Evolutionary conservation across 371 early-diverging fungal genomes (phyloP).

Genomic region (Lichtheimia ornata): DNA sequence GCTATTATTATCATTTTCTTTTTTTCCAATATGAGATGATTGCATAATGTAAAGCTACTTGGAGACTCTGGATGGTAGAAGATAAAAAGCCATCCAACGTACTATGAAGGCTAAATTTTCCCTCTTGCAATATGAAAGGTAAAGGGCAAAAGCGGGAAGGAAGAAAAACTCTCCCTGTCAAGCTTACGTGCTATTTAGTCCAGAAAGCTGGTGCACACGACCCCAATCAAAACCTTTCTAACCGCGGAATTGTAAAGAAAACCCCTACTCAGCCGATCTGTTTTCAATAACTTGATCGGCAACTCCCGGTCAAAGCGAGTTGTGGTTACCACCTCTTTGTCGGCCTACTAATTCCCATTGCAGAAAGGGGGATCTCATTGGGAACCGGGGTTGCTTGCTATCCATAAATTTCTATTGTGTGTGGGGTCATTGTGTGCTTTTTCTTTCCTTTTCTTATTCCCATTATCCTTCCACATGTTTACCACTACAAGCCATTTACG

Average conservation of each 20-base stretch:
- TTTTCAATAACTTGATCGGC: conserved; percentile 6
- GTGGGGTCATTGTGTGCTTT: not conserved
- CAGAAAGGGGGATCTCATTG: not conserved
- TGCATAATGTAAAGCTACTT: conserved; percentile 42
- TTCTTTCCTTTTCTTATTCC: conserved; percentile 1
- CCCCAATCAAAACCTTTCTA: not conserved
- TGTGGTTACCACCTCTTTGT: no score
- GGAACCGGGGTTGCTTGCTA: not conserved
- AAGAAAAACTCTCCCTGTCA: conserved; percentile 42
- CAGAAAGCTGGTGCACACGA: not conserved
- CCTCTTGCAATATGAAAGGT: conserved; percentile 25
- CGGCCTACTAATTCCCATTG: no score
- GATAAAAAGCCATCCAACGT: conserved; percentile 31
- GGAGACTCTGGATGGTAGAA: conserved; percentile 46
- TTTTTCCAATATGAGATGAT: not conserved
- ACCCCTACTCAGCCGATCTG: not conserved
- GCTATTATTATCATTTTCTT: conserved; percentile 5
- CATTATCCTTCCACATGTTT: conserved; percentile 2
- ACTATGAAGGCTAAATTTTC: conserved; percentile 47
- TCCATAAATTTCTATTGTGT: conserved; percentile 2
- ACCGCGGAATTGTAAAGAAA: conserved; percentile 1
- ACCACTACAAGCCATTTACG: not conserved
- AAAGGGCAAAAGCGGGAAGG: conserved; percentile 32
- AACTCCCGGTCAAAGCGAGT: not conserved
- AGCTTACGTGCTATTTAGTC: conserved; percentile 6